Conservation (phyloP, 306 rosid genomes). For the Rosa persica region DNA sequence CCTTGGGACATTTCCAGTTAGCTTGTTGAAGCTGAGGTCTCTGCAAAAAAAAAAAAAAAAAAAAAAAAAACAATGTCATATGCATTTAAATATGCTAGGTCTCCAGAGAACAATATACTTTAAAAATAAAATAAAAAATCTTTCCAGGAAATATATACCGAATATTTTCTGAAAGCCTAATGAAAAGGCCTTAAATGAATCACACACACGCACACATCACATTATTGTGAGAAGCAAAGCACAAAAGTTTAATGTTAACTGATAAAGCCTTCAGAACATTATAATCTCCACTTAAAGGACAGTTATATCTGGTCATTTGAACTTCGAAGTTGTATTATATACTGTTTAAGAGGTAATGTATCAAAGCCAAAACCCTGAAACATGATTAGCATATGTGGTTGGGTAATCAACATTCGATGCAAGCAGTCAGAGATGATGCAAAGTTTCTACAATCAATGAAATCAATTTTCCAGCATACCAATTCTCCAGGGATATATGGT, state of each 20-base stretch:
- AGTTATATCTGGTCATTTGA: neutral
- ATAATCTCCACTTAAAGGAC: neutral
- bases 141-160: neutral
- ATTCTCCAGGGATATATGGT: neutral
- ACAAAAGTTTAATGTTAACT: neutral
- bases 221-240: neutral
- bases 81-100: neutral
- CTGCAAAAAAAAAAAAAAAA: constrained; percentile 38
- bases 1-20: constrained; percentile 59
- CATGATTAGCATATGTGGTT: neutral
- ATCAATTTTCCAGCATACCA: neutral
- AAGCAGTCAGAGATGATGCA: neutral
- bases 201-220: neutral
- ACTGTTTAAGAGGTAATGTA: neutral
- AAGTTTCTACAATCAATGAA: neutral
- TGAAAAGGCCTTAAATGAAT: neutral
- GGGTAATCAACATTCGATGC: neutral
- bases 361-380: neutral
- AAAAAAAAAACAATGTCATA: neutral
- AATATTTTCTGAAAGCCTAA: neutral
- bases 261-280: neutral
- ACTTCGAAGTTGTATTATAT: neutral
- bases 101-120: neutral
- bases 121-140: too few species aligned
- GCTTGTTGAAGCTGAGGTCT: constrained; percentile 78